phyloP scores from a whole-genome alignment of 2,329 filamentous ascomycete genomes.

The Apiospora saccharicola region DNA sequence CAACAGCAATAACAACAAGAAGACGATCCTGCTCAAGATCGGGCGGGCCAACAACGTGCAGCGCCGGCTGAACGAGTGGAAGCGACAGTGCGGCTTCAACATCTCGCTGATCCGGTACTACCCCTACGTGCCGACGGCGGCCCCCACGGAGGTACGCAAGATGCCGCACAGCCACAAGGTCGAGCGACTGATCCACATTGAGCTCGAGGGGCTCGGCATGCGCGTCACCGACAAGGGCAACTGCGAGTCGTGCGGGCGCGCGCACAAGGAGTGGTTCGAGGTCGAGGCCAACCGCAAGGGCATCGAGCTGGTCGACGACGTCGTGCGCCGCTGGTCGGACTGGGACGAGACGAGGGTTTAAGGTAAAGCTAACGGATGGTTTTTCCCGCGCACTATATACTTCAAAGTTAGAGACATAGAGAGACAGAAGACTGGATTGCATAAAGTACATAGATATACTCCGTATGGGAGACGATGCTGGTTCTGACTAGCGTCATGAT shows the following conservation, averaged over 20 bases:
- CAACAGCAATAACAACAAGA: constrained; percentile 42
- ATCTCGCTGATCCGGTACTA: constrained; percentile 91
- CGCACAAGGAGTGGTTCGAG: constrained; percentile 96
- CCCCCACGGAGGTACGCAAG: constrained; percentile 63
- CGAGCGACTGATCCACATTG: constrained; percentile 88
- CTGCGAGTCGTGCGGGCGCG: constrained; percentile 81
- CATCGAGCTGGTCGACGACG: constrained; percentile 70
- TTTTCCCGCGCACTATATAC: no score
- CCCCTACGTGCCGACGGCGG: constrained; percentile 71
- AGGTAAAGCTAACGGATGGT: background rate
- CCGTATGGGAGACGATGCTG: background rate
- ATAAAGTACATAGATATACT: background rate
- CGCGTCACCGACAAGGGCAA: constrained; percentile 60
- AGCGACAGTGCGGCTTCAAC: constrained; percentile 88
- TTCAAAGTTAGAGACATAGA: background rate
- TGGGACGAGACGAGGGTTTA: constrained; percentile 70
- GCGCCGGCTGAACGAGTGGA: constrained; percentile 90
- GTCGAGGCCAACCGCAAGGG: constrained; percentile 77
- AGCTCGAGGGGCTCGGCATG: constrained; percentile 72
- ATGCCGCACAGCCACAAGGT: constrained; percentile 88
- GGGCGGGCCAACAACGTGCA: constrained; percentile 83
- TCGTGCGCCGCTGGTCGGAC: constrained; percentile 83
- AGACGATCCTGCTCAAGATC: constrained; percentile 74
- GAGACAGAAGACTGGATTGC: background rate
- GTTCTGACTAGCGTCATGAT: background rate